These are phyloP conservation scores for Fusarium poae DNA, from an alignment of 2,329 filamentous ascomycete species.

Conservation along the genomic window DNA sequence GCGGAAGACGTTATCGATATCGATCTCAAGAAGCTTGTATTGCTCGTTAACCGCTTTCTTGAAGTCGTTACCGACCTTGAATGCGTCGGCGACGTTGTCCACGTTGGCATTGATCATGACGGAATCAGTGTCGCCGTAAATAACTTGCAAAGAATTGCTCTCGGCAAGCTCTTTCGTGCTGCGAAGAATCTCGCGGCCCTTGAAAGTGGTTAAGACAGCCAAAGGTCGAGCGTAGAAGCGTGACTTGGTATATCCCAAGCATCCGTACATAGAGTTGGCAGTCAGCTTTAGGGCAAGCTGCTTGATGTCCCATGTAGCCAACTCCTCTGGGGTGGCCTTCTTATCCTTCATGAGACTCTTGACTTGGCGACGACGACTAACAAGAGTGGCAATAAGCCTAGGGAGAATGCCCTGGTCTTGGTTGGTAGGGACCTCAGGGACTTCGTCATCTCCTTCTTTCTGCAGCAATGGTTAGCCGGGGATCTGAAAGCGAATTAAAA, in stretches of 20 bases:
- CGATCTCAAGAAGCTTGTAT: slow-evolving; percentile 93
- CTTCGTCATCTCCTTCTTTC: slow-evolving; percentile 82
- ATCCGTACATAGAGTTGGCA: slow-evolving; percentile 99
- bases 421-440: slow-evolving; percentile 85
- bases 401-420: slow-evolving; percentile 89
- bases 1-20: slow-evolving; percentile 97
- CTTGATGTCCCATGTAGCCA: slow-evolving; percentile 97
- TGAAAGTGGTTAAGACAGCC: slow-evolving; percentile 95
- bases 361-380: slow-evolving; percentile 88
- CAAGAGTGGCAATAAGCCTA: slow-evolving; percentile 89
- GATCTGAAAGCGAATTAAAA: background rate
- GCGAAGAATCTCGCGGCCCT: slow-evolving; percentile 95
- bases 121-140: slow-evolving; percentile 98
- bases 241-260: slow-evolving; percentile 95
- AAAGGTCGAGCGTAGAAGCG: slow-evolving; percentile 96
- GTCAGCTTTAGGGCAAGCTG: slow-evolving; percentile 97
- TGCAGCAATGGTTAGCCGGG: slow-evolving; percentile 50
- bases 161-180: slow-evolving; percentile 97
- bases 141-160: slow-evolving; percentile 89
- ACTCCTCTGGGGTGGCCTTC: slow-evolving; percentile 83
- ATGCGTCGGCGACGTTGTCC: slow-evolving; percentile 88
- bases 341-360: slow-evolving; percentile 98
- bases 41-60: slow-evolving; percentile 94
- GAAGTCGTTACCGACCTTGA: slow-evolving; percentile 94
- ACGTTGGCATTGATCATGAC: slow-evolving; percentile 99